Percentiles rank a stretch among this genome's conserved stretches.
Conservation (phyloP, 108 stramenopile species). For the Conticribra guillardii region DNA sequence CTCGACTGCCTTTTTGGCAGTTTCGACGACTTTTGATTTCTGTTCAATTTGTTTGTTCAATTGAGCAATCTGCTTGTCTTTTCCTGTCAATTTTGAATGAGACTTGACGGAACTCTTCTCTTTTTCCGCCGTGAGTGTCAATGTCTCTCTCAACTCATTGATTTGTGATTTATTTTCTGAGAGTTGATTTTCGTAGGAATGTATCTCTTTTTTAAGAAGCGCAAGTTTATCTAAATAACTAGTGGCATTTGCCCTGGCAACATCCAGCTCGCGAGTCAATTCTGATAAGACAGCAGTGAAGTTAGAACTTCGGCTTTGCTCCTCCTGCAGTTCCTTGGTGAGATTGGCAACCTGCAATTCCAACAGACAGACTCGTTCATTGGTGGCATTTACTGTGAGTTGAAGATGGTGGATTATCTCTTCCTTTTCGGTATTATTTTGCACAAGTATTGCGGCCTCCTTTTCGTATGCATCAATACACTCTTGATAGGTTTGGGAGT, state of each 20-base stretch:
- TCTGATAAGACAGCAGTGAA: slow-evolving; percentile 1
- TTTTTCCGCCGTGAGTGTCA: slow-evolving; percentile 11
- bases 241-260: slow-evolving; percentile 12
- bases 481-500: slow-evolving; percentile 21
- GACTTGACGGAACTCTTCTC: slow-evolving; percentile 7
- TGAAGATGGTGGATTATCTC: slow-evolving; percentile 21
- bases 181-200: slow-evolving; percentile 19
- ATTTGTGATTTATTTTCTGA: slow-evolving; percentile 16
- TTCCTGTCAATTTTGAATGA: slow-evolving; percentile 13
- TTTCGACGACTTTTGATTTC: slow-evolving; percentile 12
- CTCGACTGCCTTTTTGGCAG: slow-evolving; percentile 7
- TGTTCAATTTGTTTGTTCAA: slow-evolving; percentile 38
- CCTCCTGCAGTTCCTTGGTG: slow-evolving; percentile 18
- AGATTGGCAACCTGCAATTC: slow-evolving; percentile 37
- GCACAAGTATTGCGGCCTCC: slow-evolving; percentile 20
- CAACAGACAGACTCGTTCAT: slow-evolving; percentile 14
- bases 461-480: slow-evolving; percentile 23
- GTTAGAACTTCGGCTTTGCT: slow-evolving; percentile 21
- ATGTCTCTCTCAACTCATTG: slow-evolving; percentile 14
- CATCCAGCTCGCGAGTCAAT: slow-evolving; percentile 19
- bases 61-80: slow-evolving; percentile 25
- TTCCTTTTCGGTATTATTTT: slow-evolving; percentile 20
- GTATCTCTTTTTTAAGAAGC: not conserved
- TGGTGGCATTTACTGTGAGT: slow-evolving; percentile 12
- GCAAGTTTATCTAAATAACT: slow-evolving; percentile 18